Conservation (phyloP, 306 rosid species). For the Dalbergia cultrata region DNA sequence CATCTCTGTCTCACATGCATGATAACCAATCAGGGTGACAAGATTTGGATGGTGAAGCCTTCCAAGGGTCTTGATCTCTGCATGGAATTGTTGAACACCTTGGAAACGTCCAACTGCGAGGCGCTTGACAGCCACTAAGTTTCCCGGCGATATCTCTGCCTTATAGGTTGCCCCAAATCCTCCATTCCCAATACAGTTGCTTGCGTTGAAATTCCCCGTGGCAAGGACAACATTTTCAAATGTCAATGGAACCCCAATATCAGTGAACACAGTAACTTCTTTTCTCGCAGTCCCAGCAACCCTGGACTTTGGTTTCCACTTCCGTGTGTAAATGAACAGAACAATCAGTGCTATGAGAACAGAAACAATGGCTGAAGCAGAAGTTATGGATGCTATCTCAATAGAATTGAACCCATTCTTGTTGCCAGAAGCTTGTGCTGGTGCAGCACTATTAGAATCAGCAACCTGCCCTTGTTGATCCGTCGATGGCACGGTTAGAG, state of each 20-base stretch:
- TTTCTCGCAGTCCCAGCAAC: slow-evolving; percentile 69
- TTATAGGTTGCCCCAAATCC: slow-evolving; percentile 96
- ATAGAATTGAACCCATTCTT: slow-evolving; percentile 71
- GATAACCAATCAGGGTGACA: slow-evolving; percentile 89
- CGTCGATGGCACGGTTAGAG: slow-evolving; percentile 58
- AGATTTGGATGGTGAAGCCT: slow-evolving; percentile 89
- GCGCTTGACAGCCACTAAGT: slow-evolving; percentile 82
- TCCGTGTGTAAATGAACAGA: slow-evolving; percentile 77
- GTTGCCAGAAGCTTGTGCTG: slow-evolving; percentile 46
- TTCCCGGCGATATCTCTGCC: slow-evolving; percentile 80
- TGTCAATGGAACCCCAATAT: slow-evolving; percentile 77
- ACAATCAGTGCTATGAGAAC: slow-evolving; percentile 81
- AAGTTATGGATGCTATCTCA: slow-evolving; percentile 92
- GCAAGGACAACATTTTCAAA: slow-evolving; percentile 85
- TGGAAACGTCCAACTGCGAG: slow-evolving; percentile 93
- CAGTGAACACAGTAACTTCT: slow-evolving; percentile 83
- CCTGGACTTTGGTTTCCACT: slow-evolving; percentile 82
- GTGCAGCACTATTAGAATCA: slow-evolving; percentile 54
- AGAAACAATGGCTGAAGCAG: slow-evolving; percentile 90
- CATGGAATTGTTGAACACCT: slow-evolving; percentile 88
- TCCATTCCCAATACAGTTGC: slow-evolving; percentile 95
- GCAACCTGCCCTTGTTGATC: slow-evolving; percentile 61
- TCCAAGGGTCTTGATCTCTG: slow-evolving; percentile 91
- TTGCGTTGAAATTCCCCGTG: slow-evolving; percentile 77
- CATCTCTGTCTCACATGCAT: slow-evolving; percentile 93